These are phyloP conservation scores for Fusarium fracticaudum DNA, from an alignment of 2,329 filamentous ascomycete species.

Conservation along the genomic window DNA sequence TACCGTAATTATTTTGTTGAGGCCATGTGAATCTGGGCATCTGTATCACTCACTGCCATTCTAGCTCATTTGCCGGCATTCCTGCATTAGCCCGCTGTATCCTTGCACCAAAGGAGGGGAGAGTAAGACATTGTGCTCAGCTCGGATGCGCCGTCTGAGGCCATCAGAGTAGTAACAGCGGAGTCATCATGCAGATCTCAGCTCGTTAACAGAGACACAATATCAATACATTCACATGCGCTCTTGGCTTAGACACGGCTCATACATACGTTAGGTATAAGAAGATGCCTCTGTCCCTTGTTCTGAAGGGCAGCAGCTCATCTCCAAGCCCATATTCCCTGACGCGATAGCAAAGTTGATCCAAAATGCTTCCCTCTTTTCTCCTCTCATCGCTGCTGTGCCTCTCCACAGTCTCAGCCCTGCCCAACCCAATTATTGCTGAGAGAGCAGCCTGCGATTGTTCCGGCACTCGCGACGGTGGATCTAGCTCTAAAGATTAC, in stretches of 20 bases:
- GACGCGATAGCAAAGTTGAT: background rate
- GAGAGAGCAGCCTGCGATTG: conserved; percentile 33
- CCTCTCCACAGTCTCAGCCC: conserved; percentile 24
- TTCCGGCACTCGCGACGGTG: conserved; percentile 33
- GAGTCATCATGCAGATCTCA: conserved; percentile 10
- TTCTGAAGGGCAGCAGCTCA: background rate
- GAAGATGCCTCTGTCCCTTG: background rate
- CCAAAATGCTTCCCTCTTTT: conserved; percentile 28
- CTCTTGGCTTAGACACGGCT: background rate
- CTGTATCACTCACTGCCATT: background rate
- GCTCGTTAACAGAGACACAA: background rate
- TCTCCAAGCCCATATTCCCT: too few species aligned
- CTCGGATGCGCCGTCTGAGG: conserved; percentile 5
- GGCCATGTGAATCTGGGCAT: background rate
- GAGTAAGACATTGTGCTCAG: conserved; percentile 13
- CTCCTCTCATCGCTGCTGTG: conserved; percentile 26
- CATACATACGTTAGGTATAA: background rate
- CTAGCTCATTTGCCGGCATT: background rate
- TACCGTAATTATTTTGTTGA: background rate
- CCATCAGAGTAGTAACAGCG: background rate
- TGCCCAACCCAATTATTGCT: conserved; percentile 5
- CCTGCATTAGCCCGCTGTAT: background rate
- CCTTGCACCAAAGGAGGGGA: background rate
- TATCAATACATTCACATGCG: background rate
- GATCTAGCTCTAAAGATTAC: conserved; percentile 32